Conservation (phyloP, 2,329 filamentous ascomycete genomes). For the Epichloe festucae region DNA sequence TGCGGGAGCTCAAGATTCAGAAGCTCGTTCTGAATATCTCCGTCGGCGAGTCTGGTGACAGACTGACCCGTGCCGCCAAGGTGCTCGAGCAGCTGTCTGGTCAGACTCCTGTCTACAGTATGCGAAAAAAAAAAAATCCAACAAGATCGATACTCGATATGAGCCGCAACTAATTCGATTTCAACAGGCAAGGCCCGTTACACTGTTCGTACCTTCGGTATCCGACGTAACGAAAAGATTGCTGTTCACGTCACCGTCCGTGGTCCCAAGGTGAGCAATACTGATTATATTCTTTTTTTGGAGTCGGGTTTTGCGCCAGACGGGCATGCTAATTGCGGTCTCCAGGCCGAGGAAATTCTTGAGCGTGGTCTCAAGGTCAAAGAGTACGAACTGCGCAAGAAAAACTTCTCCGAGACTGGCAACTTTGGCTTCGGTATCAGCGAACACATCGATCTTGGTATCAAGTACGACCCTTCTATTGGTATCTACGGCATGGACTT, state of each 20-base stretch:
- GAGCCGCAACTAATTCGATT: slow-evolving; percentile 8
- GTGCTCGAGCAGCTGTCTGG: slow-evolving; percentile 98
- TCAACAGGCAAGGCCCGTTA: slow-evolving; percentile 90
- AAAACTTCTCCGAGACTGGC: slow-evolving; percentile 99
- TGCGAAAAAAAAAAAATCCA: slow-evolving; percentile 15
- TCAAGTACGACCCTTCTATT: slow-evolving; percentile 98
- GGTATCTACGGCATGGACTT: slow-evolving; percentile 99
- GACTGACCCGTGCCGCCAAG: slow-evolving; percentile 98
- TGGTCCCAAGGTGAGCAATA: slow-evolving; percentile 55
- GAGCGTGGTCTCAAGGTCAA: slow-evolving; percentile 99
- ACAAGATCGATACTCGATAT: not conserved
- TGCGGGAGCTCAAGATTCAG: slow-evolving; percentile 99
- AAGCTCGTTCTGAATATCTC: slow-evolving; percentile 99
- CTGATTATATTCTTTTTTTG: not conserved
- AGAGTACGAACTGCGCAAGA: slow-evolving; percentile 99
- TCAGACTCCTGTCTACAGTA: slow-evolving; percentile 99
- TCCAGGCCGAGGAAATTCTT: slow-evolving; percentile 90
- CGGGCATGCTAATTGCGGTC: slow-evolving; percentile 12
- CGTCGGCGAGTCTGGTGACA: slow-evolving; percentile 99
- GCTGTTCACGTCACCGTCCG: slow-evolving; percentile 98
- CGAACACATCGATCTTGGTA: slow-evolving; percentile 99
- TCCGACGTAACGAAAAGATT: slow-evolving; percentile 99
- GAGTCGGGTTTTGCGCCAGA: not conserved
- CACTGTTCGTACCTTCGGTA: slow-evolving; percentile 99
- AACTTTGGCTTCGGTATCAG: slow-evolving; percentile 99